Evolutionary conservation across 140 eudicot genomes (phyloP), one percentile per base, ranked within the genome.

Genomic region (Bidens hawaiensis): DNA sequence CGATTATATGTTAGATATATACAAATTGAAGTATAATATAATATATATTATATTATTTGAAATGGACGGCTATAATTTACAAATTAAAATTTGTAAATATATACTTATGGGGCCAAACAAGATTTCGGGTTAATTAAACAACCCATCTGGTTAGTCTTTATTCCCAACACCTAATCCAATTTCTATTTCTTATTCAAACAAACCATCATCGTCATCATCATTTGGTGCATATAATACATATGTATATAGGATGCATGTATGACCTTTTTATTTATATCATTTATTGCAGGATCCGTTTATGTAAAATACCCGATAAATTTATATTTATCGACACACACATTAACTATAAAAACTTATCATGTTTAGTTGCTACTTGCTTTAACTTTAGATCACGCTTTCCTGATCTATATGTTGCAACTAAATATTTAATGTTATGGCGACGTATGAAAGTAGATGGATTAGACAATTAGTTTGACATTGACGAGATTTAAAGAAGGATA

Each of bases 81-180:
- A 34, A 23, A 13, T 45, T 16, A 49, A 60, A 70, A 60, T 9
- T 60, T 3, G 14, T 48, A 47, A 59, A 60, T 52, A 70, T 23
- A 25, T 50, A 69, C 50, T 61, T 70, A 36, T 49, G 62, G 75
- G 76, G 56, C 69, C 69, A 18, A 28, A 13, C 25, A 18, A 70
- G 76, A 61, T 71, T 48, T 62, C 27, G 57, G 26, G 15, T 49
- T 40, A 38, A 59, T 34, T 31, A 61, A 70, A 36, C 76, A 60
- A 33, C 31, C 56, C 26, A 60, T 34, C 54, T 60, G 33, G 19
- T 23, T 48, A 17, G 10, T 61, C 22, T 61, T 49, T 61, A 36
- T 60, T 70, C 69, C 45, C 52, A 45, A 60, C 64, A 50, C 76
- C 76, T 71, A 71, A 71, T 61, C 56, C 69, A 71, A 21, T 40